phyloP scores from a whole-genome alignment of 129 eudicot genomes.

The Flaveria linearis region DNA sequence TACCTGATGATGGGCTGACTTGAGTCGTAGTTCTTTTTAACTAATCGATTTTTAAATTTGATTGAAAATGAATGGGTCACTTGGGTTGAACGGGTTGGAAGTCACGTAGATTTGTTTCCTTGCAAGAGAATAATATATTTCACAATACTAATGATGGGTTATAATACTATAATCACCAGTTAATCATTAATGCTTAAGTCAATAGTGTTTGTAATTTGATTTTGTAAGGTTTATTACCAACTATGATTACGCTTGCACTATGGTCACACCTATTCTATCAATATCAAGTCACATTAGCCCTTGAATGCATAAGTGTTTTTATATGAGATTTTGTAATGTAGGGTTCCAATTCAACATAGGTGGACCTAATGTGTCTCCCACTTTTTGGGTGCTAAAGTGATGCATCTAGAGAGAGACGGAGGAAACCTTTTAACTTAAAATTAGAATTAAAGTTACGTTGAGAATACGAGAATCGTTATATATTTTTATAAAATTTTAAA shows the following conservation, averaged over 20 bases:
- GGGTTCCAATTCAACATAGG: constrained; percentile 42
- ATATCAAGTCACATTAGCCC: constrained; percentile 30
- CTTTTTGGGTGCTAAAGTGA: constrained; percentile 42
- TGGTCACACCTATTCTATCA: constrained; percentile 32
- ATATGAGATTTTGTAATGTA: constrained; percentile 36
- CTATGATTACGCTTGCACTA: constrained; percentile 33
- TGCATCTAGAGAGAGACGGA: constrained; percentile 3
- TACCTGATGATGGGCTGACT: background rate
- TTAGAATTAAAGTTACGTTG: too few species aligned
- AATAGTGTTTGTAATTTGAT: constrained; percentile 3
- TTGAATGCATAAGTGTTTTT: constrained; percentile 30
- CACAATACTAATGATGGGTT: background rate
- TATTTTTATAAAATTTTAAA: too few species aligned
- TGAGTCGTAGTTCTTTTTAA: background rate
- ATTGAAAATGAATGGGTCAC: background rate
- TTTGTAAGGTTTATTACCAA: constrained; percentile 21
- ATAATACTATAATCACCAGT: background rate
- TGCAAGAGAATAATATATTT: background rate
- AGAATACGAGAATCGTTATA: too few species aligned
- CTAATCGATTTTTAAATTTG: background rate
- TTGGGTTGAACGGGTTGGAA: background rate
- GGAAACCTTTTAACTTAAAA: too few species aligned
- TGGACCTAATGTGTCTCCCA: constrained; percentile 58
- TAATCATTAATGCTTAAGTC: background rate
- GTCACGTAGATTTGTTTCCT: background rate